Evolutionary conservation across 306 rosid genomes (phyloP).

Genomic region (Boehmeria nivea): DNA sequence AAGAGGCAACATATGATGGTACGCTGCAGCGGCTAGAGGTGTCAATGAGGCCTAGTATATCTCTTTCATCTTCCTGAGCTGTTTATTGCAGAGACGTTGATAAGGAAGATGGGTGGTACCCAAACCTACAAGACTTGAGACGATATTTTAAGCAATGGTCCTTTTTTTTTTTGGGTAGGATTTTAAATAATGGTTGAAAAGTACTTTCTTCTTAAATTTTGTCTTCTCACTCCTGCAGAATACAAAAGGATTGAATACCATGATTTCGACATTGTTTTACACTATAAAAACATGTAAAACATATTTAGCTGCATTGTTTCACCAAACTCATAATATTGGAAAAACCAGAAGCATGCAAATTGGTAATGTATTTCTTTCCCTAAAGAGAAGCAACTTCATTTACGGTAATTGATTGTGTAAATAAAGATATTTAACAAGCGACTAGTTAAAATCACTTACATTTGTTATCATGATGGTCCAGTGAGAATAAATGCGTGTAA

Average conservation of each 20-base stretch:
- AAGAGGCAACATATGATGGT: too few relatives aligned
- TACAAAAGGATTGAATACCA: neutral
- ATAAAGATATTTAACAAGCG: constrained; percentile 5
- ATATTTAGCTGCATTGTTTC: constrained; percentile 8
- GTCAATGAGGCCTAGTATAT: too few relatives aligned
- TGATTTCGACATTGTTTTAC: neutral
- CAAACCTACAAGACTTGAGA: neutral
- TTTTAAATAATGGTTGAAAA: neutral
- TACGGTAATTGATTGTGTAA: neutral
- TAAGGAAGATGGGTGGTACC: neutral
- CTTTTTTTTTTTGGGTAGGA: too few relatives aligned
- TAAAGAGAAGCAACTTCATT: too few relatives aligned
- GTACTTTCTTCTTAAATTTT: neutral
- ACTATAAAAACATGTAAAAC: too few relatives aligned
- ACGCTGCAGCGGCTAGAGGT: too few relatives aligned
- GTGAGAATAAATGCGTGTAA: constrained; percentile 90
- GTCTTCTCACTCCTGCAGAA: neutral
- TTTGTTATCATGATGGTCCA: constrained; percentile 57
- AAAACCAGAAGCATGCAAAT: constrained; percentile 21
- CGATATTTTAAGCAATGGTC: too few relatives aligned
- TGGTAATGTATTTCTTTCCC: constrained; percentile 10
- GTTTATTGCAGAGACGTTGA: constrained; percentile 1
- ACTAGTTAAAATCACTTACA: constrained; percentile 6
- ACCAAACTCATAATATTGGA: constrained; percentile 15
- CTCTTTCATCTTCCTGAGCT: constrained; percentile 11